Percentiles rank a stretch among this genome's conserved stretches.
phyloP scores from a whole-genome alignment of 805 yeast species.

The Hanseniaspora jakobsenii region DNA sequence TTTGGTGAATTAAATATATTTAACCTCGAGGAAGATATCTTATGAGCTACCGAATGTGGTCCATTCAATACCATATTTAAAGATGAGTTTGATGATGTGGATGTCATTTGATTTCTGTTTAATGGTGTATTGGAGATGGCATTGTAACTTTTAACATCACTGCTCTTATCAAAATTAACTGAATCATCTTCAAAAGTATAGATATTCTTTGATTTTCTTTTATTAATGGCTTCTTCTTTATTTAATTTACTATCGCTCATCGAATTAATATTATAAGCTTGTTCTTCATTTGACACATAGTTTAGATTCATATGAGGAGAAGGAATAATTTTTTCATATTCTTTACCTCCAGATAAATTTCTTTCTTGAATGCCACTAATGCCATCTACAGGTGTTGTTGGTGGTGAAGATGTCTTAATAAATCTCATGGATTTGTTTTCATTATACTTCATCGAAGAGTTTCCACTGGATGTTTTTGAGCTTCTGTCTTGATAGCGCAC shows the following conservation, averaged over 20 bases:
- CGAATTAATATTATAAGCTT: no score
- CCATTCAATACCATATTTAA: conserved; percentile 5
- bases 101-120: no score
- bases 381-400: neutral
- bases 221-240: no score
- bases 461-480: neutral
- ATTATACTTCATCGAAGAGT: no score
- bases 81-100: neutral
- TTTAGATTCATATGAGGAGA: neutral
- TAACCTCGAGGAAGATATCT: conserved; percentile 10
- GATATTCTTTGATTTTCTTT: no score
- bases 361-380: neutral
- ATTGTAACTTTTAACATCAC: conserved; percentile 2
- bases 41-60: conserved; percentile 13
- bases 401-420: no score
- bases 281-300: no score
- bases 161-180: no score
- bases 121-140: no score
- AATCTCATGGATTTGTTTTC: no score
- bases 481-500: neutral
- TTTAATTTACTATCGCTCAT: no score
- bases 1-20: conserved; percentile 14
- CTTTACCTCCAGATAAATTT: neutral
- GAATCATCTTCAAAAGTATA: no score
- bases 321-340: neutral